Percentiles rank a stretch among this genome's conserved stretches.
These are phyloP conservation scores for Maudiozyma pseudohumilis DNA, from an alignment of 805 yeast genomes.

Conservation along the genomic window DNA sequence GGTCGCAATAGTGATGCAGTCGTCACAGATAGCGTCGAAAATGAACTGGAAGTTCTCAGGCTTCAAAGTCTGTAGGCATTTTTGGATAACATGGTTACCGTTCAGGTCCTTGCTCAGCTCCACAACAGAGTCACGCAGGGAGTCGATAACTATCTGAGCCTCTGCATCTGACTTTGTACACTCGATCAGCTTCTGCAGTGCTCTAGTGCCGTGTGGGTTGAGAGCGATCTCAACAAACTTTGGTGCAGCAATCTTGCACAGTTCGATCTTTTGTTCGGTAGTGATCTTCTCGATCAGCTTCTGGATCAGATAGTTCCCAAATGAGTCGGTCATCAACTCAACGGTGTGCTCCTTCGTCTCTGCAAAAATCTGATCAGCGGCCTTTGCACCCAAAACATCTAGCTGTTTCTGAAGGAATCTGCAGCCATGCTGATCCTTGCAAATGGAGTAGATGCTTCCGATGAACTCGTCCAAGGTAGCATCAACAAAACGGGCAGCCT, in stretches of 20 bases:
- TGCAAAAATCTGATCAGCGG: constrained; percentile 66
- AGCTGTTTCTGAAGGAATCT: constrained; percentile 82
- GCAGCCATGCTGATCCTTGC: constrained; percentile 96
- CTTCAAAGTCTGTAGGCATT: constrained; percentile 65
- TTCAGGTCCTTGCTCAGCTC: constrained; percentile 77
- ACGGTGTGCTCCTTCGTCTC: constrained; percentile 72
- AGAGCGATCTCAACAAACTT: constrained; percentile 71
- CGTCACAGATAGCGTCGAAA: constrained; percentile 68
- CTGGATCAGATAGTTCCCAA: constrained; percentile 93
- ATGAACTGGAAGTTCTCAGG: constrained; percentile 75
- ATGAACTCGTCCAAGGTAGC: constrained; percentile 58
- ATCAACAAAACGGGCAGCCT: constrained; percentile 58
- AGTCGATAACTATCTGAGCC: constrained; percentile 47
- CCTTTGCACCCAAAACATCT: constrained; percentile 50
- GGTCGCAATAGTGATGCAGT: constrained; percentile 76
- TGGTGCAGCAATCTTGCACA: constrained; percentile 64
- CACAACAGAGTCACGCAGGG: constrained; percentile 64
- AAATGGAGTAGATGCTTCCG: constrained; percentile 67
- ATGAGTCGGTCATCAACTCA: constrained; percentile 89
- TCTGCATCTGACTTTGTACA: constrained; percentile 66
- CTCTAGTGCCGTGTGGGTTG: constrained; percentile 94
- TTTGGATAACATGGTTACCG: constrained; percentile 80
- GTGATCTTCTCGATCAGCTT: constrained; percentile 73
- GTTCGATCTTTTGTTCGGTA: constrained; percentile 54
- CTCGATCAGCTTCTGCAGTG: constrained; percentile 86